A percentile compares a stretch with the other conserved stretches of the same genome.
phyloP scores from a whole-genome alignment of 108 stramenopile species.

The Mayamaea pseudoterrestris region DNA sequence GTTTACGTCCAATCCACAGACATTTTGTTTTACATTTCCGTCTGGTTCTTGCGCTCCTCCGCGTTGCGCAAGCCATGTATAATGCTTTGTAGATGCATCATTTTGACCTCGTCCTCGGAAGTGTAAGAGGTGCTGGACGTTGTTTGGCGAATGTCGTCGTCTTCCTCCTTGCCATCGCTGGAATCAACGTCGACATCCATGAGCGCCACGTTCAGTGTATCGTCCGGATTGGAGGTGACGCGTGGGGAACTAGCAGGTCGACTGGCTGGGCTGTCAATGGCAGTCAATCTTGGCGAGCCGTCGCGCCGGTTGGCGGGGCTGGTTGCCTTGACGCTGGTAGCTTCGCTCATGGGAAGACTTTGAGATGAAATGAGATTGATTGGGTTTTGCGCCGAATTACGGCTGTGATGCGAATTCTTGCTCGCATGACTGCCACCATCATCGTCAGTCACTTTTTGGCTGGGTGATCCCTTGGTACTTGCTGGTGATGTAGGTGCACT shows the following conservation, averaged over 20 bases:
- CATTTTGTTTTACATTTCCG: no score
- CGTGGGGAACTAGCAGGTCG: background rate
- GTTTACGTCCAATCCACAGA: background rate
- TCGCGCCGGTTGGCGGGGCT: background rate
- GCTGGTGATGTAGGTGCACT: no score
- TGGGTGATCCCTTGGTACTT: no score
- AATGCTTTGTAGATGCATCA: slow-evolving; percentile 7
- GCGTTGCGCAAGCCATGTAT: slow-evolving; percentile 4
- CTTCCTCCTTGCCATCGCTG: background rate
- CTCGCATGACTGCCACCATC: no score
- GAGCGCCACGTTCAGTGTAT: background rate
- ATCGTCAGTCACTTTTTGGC: no score
- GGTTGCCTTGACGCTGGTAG: background rate
- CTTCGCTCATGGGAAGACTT: no score
- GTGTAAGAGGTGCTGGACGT: background rate
- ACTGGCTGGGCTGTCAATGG: background rate
- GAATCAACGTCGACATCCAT: background rate
- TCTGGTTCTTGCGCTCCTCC: slow-evolving; percentile 1
- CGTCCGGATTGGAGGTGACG: slow-evolving; percentile 1
- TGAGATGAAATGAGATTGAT: no score
- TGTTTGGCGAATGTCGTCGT: background rate
- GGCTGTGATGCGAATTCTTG: no score
- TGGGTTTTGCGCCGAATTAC: no score
- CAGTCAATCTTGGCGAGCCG: background rate
- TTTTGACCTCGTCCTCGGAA: slow-evolving; percentile 5